Evolutionary conservation across 1,284 basidiomycete genomes (phyloP).

Genomic region (Peniophora sp.): DNA sequence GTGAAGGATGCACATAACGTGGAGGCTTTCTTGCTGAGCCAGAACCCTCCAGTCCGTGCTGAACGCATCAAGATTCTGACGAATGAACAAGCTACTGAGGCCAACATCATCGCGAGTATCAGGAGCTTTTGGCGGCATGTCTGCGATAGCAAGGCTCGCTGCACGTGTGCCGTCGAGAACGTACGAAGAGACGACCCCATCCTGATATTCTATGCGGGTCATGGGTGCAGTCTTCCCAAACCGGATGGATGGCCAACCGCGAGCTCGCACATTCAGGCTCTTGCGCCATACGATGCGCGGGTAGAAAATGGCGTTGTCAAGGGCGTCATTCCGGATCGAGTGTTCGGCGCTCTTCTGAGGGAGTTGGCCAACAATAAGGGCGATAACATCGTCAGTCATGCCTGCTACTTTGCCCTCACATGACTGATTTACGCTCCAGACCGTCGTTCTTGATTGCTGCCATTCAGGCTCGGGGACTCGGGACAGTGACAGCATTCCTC

Average conservation of each 20-base stretch:
- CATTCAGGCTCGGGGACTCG: conserved; percentile 23
- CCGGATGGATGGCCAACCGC: background rate
- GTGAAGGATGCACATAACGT: background rate
- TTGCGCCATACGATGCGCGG: background rate
- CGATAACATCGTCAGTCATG: conserved; percentile 24
- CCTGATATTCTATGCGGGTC: conserved; percentile 29
- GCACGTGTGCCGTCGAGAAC: too few species aligned
- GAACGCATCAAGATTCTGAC: background rate
- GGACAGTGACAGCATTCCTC: background rate
- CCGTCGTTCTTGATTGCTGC: conserved; percentile 32
- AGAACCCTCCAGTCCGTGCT: background rate
- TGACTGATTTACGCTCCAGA: conserved; percentile 15
- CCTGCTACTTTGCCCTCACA: background rate
- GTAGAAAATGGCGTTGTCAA: background rate
- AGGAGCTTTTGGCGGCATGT: conserved; percentile 17
- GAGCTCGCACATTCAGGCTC: background rate
- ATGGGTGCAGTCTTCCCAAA: conserved; percentile 14
- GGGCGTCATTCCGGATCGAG: background rate
- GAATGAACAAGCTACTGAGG: background rate
- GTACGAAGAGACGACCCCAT: conserved; percentile 22
- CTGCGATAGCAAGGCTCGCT: too few species aligned
- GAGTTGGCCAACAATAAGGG: conserved; percentile 15
- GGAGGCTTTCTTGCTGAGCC: background rate
- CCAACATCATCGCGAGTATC: background rate
- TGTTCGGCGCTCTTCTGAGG: background rate